These are phyloP conservation scores for Brassica cretica DNA, from an alignment of 345 rosid species.

Conservation along the genomic window DNA sequence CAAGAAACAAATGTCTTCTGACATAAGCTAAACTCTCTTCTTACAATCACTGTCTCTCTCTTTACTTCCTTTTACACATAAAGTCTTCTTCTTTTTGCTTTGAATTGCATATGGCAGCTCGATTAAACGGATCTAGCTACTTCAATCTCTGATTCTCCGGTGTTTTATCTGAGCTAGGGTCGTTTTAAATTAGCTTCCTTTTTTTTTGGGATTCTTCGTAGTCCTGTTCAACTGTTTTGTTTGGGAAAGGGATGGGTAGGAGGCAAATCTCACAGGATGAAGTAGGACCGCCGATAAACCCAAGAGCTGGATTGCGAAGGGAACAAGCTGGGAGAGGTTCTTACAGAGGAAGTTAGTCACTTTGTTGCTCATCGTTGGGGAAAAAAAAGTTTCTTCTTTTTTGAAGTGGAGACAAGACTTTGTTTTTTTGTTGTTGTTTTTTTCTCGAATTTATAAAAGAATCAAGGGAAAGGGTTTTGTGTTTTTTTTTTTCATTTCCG, in stretches of 20 bases:
- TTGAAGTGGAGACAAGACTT: constrained; percentile 6
- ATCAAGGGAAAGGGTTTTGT: neutral
- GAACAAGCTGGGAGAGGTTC: constrained; percentile 98
- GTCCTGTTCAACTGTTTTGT: neutral
- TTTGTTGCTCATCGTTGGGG: constrained; percentile 17
- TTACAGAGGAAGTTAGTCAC: constrained; percentile 83
- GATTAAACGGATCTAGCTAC: constrained; percentile 24
- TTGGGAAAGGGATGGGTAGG: constrained; percentile 71
- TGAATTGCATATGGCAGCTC: constrained; percentile 22
- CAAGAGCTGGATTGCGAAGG: constrained; percentile 80
- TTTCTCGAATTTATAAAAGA: constrained; percentile 23
- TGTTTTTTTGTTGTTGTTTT: neutral
- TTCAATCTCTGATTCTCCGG: constrained; percentile 14
- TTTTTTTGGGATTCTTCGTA: constrained; percentile 5
- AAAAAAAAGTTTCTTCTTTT: neutral
- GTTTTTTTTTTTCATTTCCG: neutral
- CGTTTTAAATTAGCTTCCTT: constrained; percentile 9
- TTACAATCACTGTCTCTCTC: neutral
- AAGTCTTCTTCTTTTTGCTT: neutral
- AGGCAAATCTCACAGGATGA: constrained; percentile 72
- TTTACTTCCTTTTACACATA: constrained; percentile 1
- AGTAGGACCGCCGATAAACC: constrained; percentile 84
- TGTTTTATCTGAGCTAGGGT: constrained; percentile 23
- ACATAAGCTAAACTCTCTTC: constrained; percentile 60
- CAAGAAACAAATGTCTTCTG: constrained; percentile 74